phyloP scores from a whole-genome alignment of 2,329 filamentous ascomycete species.

The Didymella arachidicola region DNA sequence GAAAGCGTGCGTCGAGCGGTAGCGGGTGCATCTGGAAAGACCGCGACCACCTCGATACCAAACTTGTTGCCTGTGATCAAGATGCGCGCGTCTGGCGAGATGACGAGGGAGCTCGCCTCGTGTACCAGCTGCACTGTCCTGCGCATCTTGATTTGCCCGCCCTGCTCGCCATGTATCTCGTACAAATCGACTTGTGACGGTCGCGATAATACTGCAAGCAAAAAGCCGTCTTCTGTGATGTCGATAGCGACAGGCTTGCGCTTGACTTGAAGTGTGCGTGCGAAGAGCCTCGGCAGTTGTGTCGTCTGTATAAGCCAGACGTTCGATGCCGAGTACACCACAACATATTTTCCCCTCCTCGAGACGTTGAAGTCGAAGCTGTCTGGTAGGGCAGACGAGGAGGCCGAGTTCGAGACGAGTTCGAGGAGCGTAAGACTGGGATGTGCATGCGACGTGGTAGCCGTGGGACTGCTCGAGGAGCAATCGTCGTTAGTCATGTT shows the following conservation, averaged over 20 bases:
- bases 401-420: constrained; percentile 50
- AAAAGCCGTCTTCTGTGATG: constrained; percentile 77
- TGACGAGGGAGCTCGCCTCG: constrained; percentile 76
- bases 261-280: constrained; percentile 48
- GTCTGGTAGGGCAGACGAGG: constrained; percentile 50
- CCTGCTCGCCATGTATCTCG: constrained; percentile 61
- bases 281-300: constrained; percentile 48
- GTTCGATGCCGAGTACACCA: constrained; percentile 48
- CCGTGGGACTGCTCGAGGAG: constrained; percentile 26
- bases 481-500: constrained; percentile 43
- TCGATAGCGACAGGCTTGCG: constrained; percentile 66
- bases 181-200: constrained; percentile 90
- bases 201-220: constrained; percentile 80
- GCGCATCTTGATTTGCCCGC: constrained; percentile 68
- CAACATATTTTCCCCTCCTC: constrained; percentile 48
- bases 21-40: constrained; percentile 66
- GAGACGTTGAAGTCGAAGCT: constrained; percentile 50
- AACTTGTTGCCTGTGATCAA: constrained; percentile 85
- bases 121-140: constrained; percentile 80
- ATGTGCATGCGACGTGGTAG: constrained; percentile 38
- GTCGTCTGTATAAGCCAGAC: constrained; percentile 50
- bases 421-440: constrained; percentile 48
- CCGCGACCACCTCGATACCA: constrained; percentile 85
- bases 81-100: constrained; percentile 83
- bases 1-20: constrained; percentile 47